Percentiles rank a stretch among this genome's conserved stretches.
Conservation (phyloP, 208 protist species). For the Acanthamoeba lenticulata region DNA sequence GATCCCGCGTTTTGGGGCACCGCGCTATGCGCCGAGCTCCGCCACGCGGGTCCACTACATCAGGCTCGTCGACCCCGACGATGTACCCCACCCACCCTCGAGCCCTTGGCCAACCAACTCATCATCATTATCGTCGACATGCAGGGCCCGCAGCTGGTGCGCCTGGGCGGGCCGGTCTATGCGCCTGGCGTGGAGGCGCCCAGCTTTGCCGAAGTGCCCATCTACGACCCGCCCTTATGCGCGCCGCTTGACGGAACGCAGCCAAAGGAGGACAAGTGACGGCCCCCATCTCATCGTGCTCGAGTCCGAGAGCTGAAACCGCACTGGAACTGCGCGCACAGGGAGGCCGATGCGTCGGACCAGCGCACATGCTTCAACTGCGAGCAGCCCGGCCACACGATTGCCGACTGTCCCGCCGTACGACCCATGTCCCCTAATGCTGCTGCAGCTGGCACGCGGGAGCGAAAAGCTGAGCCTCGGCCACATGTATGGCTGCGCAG, state of each 20-base stretch:
- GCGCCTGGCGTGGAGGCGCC: not conserved
- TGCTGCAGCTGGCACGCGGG: not conserved
- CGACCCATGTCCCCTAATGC: not conserved
- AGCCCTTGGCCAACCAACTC: not conserved
- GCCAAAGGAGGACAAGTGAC: not conserved
- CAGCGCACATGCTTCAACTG: not conserved
- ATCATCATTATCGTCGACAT: not conserved
- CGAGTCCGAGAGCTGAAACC: not conserved
- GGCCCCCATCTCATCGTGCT: not conserved
- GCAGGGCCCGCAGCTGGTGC: slow-evolving; percentile 2
- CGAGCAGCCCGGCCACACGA: not conserved
- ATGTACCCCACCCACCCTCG: not conserved
- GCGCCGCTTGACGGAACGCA: not conserved
- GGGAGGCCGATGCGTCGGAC: not conserved
- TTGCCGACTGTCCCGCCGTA: not conserved
- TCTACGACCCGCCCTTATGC: not conserved
- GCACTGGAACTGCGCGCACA: not conserved
- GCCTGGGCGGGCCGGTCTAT: not conserved
- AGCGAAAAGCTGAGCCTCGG: not conserved
- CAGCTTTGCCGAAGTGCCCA: not conserved
- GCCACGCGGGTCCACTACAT: not conserved
- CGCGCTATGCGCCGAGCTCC: not conserved
- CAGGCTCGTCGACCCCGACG: not conserved
- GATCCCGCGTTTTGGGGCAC: not conserved
- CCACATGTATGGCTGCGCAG: not conserved